Evolutionary conservation across 495 filamentous ascomycete species (phyloP), one percentile per base, ranked within the genome.

Genomic region (Neurospora sp.): DNA sequence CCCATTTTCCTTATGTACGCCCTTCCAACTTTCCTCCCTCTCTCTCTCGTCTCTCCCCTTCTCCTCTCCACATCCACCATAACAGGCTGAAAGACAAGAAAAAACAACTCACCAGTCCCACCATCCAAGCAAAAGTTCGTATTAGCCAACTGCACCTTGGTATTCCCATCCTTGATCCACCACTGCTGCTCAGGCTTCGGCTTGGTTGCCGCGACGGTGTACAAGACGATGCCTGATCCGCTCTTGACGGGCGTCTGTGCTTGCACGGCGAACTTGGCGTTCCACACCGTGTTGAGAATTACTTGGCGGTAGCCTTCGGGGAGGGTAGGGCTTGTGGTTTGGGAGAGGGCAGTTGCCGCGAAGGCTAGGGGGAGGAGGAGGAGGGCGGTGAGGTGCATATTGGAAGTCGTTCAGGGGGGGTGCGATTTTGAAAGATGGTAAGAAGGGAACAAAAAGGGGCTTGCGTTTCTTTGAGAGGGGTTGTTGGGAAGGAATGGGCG

Each of bases 211-310:
- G 68, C n/a, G 69, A 9, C 22, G 2, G 35, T 83, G 8, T 70
- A 85, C 83, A 87, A 79, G 38, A 86, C 80, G 4, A 84, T 73
- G 17, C 80, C 79, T 68, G 74, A 80, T 27, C 84, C 85, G 71
- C 42, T 74, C 39, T 77, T 81, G 39, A 70, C 70, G 12, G 80
- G 71, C 0, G 80, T 69, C 71, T 83, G 84, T 27, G 84, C 82
- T 22, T 83, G 83, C 8, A 87, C 78, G 39, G 84, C 83, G 70
- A 85, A 88, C 76, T 86, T 87, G 70, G 81, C 44, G 79, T 88
- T 77, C 65, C 84, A 82, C 37, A 75, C 82, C n/a, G 85, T 86
- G 6, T 84, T 86, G 75, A 88, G 84, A 76, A 82, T 82, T 17
- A 88, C 85, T 38, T 76, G 80, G 6, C 79, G 77, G 78, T 87